A percentile compares a stretch with the other conserved stretches of the same genome.
phyloP scores from a whole-genome alignment of 768 basidiomycete species.

The Gautieria morchelliformis region DNA sequence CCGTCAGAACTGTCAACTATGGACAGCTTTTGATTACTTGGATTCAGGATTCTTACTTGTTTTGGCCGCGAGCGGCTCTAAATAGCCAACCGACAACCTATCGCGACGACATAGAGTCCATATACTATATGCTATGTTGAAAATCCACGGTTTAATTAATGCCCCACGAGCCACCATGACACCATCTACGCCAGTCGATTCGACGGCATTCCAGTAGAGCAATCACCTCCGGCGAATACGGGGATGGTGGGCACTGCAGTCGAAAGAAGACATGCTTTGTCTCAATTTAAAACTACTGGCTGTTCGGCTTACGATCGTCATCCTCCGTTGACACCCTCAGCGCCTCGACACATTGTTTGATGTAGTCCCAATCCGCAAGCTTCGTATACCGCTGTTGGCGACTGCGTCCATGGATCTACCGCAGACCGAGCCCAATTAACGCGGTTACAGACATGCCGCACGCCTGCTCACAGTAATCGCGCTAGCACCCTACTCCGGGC shows the following conservation, averaged over 20 bases:
- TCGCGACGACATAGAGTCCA: too few relatives aligned
- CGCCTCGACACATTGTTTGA: slow-evolving; percentile 75
- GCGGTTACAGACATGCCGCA: slow-evolving; percentile 28
- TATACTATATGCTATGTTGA: too few relatives aligned
- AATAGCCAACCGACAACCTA: too few relatives aligned
- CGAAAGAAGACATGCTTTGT: not conserved
- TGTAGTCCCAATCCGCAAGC: slow-evolving; percentile 92
- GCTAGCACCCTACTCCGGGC: slow-evolving; percentile 41
- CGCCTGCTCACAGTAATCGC: slow-evolving; percentile 38
- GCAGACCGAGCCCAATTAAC: slow-evolving; percentile 19
- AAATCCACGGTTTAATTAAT: slow-evolving; percentile 93
- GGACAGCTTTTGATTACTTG: too few relatives aligned
- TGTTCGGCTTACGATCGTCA: slow-evolving; percentile 47
- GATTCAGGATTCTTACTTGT: too few relatives aligned
- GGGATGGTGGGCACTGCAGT: slow-evolving; percentile 69
- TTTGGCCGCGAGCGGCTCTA: too few relatives aligned
- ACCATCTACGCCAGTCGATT: slow-evolving; percentile 81
- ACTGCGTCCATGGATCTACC: slow-evolving; percentile 88
- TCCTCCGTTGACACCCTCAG: slow-evolving; percentile 65
- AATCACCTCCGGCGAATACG: slow-evolving; percentile 94
- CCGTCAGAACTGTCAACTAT: too few relatives aligned
- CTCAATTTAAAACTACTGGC: not conserved
- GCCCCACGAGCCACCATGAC: slow-evolving; percentile 95
- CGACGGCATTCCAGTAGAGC: slow-evolving; percentile 75
- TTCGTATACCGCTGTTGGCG: slow-evolving; percentile 91